Evolutionary conservation across 148 eudicot species (phyloP).

Genomic region (Spergularia marina): DNA sequence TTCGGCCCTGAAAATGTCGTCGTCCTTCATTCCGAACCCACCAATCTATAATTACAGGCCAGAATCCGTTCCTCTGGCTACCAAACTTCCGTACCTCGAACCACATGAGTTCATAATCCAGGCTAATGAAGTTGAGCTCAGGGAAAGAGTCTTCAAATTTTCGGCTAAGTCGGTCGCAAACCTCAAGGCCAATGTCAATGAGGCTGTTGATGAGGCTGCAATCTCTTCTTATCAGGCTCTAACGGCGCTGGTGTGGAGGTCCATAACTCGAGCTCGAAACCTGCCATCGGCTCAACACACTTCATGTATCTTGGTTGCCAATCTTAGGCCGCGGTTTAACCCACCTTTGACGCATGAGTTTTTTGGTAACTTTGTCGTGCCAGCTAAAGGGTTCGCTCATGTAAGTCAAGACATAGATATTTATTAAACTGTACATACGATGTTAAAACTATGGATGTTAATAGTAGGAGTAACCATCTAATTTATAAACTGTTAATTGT

Average conservation of each 20-base stretch:
- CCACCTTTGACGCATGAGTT: conserved; percentile 51
- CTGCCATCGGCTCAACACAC: conserved; percentile 1
- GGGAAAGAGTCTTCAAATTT: conserved; percentile 66
- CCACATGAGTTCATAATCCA: conserved; percentile 31
- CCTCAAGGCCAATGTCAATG: conserved; percentile 46
- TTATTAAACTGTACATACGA: too few species aligned
- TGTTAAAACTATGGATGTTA: too few species aligned
- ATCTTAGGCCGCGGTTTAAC: conserved; percentile 52
- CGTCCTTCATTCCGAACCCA: too few species aligned
- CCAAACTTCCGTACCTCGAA: conserved; percentile 32
- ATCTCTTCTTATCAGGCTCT: conserved; percentile 27
- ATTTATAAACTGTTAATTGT: too few species aligned
- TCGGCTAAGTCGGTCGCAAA: conserved; percentile 36
- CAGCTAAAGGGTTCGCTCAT: conserved; percentile 17
- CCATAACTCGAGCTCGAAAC: conserved; percentile 22
- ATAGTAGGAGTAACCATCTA: too few species aligned
- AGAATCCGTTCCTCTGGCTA: background rate
- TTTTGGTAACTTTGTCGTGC: conserved; percentile 52
- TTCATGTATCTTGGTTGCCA: conserved; percentile 57
- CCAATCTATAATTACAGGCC: background rate
- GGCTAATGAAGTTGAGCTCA: conserved; percentile 25
- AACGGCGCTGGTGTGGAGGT: conserved; percentile 10
- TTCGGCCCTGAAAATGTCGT: too few species aligned
- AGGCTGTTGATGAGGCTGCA: background rate
- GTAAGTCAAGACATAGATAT: too few species aligned